Evolutionary conservation across 495 filamentous ascomycete genomes (phyloP).

Genomic region (Daldinia grandis): DNA sequence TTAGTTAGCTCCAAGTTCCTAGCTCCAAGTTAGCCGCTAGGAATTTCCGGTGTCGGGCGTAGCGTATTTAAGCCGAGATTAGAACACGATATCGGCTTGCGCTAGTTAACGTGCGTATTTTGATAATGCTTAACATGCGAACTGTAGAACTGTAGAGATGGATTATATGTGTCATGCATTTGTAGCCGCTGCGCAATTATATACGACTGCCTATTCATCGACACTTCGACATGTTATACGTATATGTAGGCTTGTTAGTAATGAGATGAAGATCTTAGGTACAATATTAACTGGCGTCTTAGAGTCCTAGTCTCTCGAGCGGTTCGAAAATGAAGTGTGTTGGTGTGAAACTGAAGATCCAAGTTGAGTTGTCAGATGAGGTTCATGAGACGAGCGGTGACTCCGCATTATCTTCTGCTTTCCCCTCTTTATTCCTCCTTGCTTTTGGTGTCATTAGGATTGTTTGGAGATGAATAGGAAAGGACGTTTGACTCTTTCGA

Average conservation of each 20-base stretch:
- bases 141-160: slow-evolving; percentile 17
- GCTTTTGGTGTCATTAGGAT: not conserved
- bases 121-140: slow-evolving; percentile 10
- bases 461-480: not conserved
- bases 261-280: slow-evolving; percentile 27
- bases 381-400: not conserved
- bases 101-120: slow-evolving; percentile 32
- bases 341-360: not conserved
- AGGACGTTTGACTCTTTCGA: slow-evolving; percentile 14
- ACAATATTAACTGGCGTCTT: not conserved
- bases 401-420: not conserved
- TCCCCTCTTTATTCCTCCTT: slow-evolving; percentile 6
- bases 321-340: not conserved
- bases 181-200: slow-evolving; percentile 16
- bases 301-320: not conserved
- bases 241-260: not conserved
- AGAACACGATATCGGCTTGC: slow-evolving; percentile 19
- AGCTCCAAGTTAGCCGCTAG: not conserved
- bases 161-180: slow-evolving; percentile 45
- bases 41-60: slow-evolving; percentile 42
- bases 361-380: not conserved
- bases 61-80: slow-evolving; percentile 34
- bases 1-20: not conserved
- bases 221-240: slow-evolving; percentile 15
- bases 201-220: not conserved